A percentile compares a stretch with the other conserved stretches of the same genome.
Evolutionary conservation across 208 protist species (phyloP).

Genomic region (Leishmania guyanensis): DNA sequence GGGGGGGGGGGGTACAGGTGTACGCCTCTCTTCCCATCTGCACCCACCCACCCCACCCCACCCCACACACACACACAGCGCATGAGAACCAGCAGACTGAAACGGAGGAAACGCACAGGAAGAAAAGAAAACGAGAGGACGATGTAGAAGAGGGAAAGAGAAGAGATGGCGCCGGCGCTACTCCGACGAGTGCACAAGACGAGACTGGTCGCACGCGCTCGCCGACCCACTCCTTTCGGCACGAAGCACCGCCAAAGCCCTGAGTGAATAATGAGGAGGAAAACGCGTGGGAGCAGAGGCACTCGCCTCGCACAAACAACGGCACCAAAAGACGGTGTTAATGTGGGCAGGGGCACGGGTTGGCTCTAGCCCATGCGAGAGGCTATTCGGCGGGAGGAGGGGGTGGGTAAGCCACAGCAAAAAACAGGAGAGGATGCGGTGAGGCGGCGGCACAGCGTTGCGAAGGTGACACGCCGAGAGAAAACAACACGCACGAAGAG

Average conservation of each 20-base stretch:
- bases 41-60: too few species aligned
- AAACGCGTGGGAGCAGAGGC: background rate
- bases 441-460: background rate
- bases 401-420: background rate
- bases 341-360: background rate
- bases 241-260: background rate
- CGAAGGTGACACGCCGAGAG: background rate
- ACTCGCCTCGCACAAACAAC: background rate
- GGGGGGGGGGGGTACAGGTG: too few species aligned
- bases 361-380: background rate
- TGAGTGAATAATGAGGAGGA: background rate
- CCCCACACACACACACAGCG: background rate
- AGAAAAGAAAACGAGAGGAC: background rate
- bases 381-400: background rate
- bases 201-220: background rate
- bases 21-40: too few species aligned
- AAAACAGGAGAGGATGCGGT: background rate
- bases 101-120: background rate
- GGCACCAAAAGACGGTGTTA: background rate
- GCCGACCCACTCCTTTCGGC: background rate
- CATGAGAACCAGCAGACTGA: background rate
- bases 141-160: background rate
- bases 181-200: background rate
- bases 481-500: background rate
- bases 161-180: background rate